Conservation (phyloP, 805 yeast genomes). For the Helenozyma rhizophorensis region DNA sequence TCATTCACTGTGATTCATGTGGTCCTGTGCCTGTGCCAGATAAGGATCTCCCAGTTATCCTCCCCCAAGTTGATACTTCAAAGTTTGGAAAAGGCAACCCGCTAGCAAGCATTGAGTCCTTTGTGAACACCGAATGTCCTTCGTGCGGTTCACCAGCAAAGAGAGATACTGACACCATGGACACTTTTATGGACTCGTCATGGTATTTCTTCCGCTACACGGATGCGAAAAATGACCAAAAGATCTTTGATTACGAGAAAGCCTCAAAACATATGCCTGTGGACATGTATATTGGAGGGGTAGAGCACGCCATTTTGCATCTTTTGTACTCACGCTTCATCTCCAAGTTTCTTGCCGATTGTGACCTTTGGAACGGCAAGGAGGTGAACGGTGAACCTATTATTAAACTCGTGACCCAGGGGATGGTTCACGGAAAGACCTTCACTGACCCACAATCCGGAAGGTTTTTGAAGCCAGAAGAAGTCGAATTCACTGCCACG, state of each 20-base stretch:
- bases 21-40: constrained; percentile 94
- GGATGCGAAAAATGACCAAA: constrained; percentile 59
- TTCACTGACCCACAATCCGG: constrained; percentile 68
- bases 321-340: constrained; percentile 82
- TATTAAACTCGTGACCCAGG: constrained; percentile 78
- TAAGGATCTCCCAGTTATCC: constrained; percentile 71
- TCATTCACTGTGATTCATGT: constrained; percentile 79
- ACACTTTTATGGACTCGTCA: constrained; percentile 95
- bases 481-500: constrained; percentile 45
- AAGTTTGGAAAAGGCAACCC: constrained; percentile 61
- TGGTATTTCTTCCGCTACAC: constrained; percentile 90
- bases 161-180: constrained; percentile 98
- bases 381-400: constrained; percentile 73
- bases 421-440: constrained; percentile 97
- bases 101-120: constrained; percentile 58
- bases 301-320: constrained; percentile 95
- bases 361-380: constrained; percentile 66
- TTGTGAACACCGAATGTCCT: constrained; percentile 76
- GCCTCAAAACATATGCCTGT: constrained; percentile 68
- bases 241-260: constrained; percentile 50
- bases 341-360: constrained; percentile 67
- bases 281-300: constrained; percentile 89
- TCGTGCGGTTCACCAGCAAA: constrained; percentile 67
- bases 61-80: constrained; percentile 60
- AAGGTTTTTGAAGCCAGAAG: constrained; percentile 74